phyloP scores from a whole-genome alignment of 345 rosid species.

The Laguncularia racemosa region DNA sequence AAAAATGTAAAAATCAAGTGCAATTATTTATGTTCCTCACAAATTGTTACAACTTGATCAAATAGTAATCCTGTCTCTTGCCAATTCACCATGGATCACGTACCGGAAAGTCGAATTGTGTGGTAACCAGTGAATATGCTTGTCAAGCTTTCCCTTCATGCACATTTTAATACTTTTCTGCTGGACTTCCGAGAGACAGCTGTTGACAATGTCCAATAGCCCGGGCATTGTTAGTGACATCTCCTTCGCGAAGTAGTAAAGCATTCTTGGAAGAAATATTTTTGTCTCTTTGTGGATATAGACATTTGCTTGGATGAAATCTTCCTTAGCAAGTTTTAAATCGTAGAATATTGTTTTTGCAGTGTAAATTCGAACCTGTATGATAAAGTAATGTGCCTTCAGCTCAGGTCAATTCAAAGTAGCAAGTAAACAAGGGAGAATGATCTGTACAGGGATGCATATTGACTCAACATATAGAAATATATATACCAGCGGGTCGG shows the following conservation, averaged over 20 bases:
- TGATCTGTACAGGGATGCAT: too few species aligned
- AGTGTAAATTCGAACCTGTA: constrained; percentile 60
- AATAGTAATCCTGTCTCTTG: constrained; percentile 15
- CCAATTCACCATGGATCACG: constrained; percentile 45
- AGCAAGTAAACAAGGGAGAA: too few species aligned
- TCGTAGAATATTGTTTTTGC: constrained; percentile 55
- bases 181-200: constrained; percentile 42
- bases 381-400: not conserved
- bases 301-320: constrained; percentile 48
- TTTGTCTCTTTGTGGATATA: constrained; percentile 53
- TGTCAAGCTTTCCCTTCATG: constrained; percentile 41
- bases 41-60: not conserved
- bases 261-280: constrained; percentile 57
- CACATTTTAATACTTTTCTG: constrained; percentile 44
- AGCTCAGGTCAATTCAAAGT: not conserved
- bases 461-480: too few species aligned
- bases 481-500: constrained; percentile 56
- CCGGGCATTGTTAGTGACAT: constrained; percentile 42
- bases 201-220: constrained; percentile 31
- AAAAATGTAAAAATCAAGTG: too few species aligned
- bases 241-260: constrained; percentile 57
- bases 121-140: constrained; percentile 54
- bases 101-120: constrained; percentile 64
- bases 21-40: too few species aligned
- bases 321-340: constrained; percentile 52